Conservation (phyloP, 2,329 filamentous ascomycete species). For the Fusarium paranaense region DNA sequence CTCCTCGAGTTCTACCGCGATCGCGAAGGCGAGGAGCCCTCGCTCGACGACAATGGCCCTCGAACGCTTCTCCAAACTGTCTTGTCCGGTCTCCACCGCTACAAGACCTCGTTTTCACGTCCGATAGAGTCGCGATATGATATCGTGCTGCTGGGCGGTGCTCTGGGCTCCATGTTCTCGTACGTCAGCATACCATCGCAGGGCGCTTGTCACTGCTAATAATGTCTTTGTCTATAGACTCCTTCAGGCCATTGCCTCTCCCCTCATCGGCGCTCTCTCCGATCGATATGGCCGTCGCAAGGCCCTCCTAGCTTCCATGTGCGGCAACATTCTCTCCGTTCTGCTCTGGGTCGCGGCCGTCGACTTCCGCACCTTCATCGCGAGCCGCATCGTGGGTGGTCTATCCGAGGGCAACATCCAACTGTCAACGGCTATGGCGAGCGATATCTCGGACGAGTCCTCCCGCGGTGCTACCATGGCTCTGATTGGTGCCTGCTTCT, state of each 20-base stretch:
- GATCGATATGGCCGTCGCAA: constrained; percentile 89
- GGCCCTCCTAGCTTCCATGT: constrained; percentile 91
- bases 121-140: constrained; percentile 98
- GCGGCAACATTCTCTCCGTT: constrained; percentile 91
- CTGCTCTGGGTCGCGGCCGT: constrained; percentile 93
- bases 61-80: constrained; percentile 81
- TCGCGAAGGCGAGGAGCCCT: constrained; percentile 71
- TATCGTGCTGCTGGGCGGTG: constrained; percentile 93
- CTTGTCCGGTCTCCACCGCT: constrained; percentile 86
- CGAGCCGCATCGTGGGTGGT: constrained; percentile 91
- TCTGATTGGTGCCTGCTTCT: constrained; percentile 95
- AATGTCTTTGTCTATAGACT: constrained; percentile 63
- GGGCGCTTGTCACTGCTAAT: constrained; percentile 1
- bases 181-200: constrained; percentile 45
- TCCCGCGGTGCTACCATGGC: constrained; percentile 94
- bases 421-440: constrained; percentile 94
- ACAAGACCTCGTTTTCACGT: constrained; percentile 92
- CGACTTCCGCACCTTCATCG: constrained; percentile 95
- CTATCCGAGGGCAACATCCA: constrained; percentile 98
- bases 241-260: constrained; percentile 91
- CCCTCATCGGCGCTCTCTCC: constrained; percentile 88
- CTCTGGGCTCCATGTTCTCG: constrained; percentile 91
- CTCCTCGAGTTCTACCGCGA: constrained; percentile 96
- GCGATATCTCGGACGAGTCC: constrained; percentile 90
- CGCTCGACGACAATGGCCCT: constrained; percentile 57